Base-by-base conservation (phyloP, 345 rosid genomes). In the Geranium brycei region DNA sequence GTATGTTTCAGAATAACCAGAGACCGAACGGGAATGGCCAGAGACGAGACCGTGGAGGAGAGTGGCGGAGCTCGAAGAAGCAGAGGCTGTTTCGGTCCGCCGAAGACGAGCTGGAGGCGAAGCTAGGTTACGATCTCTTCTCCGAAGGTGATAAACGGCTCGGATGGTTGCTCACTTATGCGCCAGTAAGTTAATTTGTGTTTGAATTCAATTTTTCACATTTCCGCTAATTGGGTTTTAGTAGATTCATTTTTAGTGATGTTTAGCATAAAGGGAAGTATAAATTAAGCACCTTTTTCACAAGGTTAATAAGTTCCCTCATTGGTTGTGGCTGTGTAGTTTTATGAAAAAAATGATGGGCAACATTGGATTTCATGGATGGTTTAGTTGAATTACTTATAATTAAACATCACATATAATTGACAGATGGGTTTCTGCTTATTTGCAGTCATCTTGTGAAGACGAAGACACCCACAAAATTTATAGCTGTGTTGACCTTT, bases 71-170 rank as follows among this genome's bases (percentile, higher is more conserved):
- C 68, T 70, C 82, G 32, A 89, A 82, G 79, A 86, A 68, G 81
- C 87, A 74, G 79, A 87, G 82, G 77, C 78, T 80, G 47, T 69
- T 85, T 59, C 93, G 84, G 19, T 84, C 64, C 40, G 86, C 87
- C 30, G 95, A 86, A 77, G 98, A 92, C 60, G 87, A 87, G 78
- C 88, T 87, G 30, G 93, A 86, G 79, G 68, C 86, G 17, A 92
- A 87, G 83, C 76, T 92, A 57, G 98, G 98, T 61, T 89, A 83
- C 73, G 91, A 81, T 78, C 77, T 92, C 57, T 92, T 89, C 79
- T 77, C 83, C 7, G 93, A 92, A 73, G 98, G 98, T 15, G 95
- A 87, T 19, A 87, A 81, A 19, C 96, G 92, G 57, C 97, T 92
- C 19, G 98, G 97, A 10, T 92, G 98, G 97, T 74, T 92, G 19